Evolutionary conservation across 257 asterid genomes (phyloP).

Genomic region (Voacanga thouarsii): DNA sequence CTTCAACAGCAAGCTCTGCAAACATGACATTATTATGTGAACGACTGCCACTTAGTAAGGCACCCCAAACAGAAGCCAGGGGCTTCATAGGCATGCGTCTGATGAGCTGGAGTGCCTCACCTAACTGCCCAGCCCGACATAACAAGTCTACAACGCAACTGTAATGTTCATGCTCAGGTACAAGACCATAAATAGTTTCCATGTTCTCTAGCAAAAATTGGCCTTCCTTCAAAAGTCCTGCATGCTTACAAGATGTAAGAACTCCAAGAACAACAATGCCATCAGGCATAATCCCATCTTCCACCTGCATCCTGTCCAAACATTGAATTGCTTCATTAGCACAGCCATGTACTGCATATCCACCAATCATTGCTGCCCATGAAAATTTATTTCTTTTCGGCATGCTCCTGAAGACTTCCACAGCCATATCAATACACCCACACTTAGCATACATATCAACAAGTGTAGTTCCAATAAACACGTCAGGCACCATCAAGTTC

Average conservation of each 20-base stretch:
- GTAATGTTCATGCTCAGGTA: conserved; percentile 41
- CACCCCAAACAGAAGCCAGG: conserved; percentile 45
- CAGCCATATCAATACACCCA: conserved; percentile 57
- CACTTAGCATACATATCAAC: conserved; percentile 88
- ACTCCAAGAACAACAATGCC: conserved; percentile 34
- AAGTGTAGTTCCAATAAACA: conserved; percentile 55
- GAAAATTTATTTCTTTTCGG: conserved; percentile 29
- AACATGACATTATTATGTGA: conserved; percentile 30
- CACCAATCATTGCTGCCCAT: conserved; percentile 38
- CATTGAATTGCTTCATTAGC: conserved; percentile 31
- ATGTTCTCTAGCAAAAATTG: conserved; percentile 30
- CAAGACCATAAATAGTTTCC: conserved; percentile 29
- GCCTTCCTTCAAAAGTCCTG: conserved; percentile 36
- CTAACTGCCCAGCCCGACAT: conserved; percentile 31
- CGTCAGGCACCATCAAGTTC: conserved; percentile 39
- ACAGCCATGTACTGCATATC: conserved; percentile 38
- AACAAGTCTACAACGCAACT: conserved; percentile 44
- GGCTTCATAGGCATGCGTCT: conserved; percentile 43
- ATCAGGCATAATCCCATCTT: conserved; percentile 34
- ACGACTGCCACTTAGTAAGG: conserved; percentile 38
- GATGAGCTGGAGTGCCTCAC: conserved; percentile 34
- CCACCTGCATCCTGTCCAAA: conserved; percentile 33
- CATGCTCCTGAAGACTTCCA: conserved; percentile 49
- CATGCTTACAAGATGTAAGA: conserved; percentile 38
- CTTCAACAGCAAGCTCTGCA: conserved; percentile 38